Evolutionary conservation across 2,329 filamentous ascomycete genomes (phyloP).

Genomic region (Zopfia rhizophila): DNA sequence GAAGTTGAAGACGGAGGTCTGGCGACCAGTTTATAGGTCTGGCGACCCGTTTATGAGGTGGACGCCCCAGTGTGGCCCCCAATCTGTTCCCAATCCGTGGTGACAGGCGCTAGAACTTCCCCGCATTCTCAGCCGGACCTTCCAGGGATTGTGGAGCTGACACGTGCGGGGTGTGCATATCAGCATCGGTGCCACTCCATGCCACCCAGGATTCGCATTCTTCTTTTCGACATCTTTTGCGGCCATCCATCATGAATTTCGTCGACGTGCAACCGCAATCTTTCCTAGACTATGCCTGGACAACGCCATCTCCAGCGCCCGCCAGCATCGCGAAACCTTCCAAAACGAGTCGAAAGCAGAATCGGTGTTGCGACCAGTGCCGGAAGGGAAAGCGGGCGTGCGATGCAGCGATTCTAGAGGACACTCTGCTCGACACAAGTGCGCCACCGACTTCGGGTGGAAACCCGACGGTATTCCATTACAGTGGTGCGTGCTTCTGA

Average conservation of each 20-base stretch:
- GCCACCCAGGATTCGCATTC: conserved; percentile 27
- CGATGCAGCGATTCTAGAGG: conserved; percentile 52
- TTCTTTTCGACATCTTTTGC: conserved; percentile 36
- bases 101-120: no score
- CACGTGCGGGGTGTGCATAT: conserved; percentile 44
- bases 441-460: conserved; percentile 26
- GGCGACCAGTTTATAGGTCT: no score
- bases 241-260: conserved; percentile 50
- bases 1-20: no score
- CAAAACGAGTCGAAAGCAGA: conserved; percentile 52
- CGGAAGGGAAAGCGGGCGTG: conserved; percentile 58
- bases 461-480: conserved; percentile 44
- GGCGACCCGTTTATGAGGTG: no score
- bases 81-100: no score
- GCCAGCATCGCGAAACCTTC: conserved; percentile 35
- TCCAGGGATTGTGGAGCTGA: conserved; percentile 30
- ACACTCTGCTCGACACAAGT: conserved; percentile 40
- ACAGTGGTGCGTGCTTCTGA: conserved; percentile 40
- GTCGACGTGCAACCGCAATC: conserved; percentile 49
- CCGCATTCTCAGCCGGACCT: conserved; percentile 41
- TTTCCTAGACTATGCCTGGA: conserved; percentile 51
- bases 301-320: conserved; percentile 38
- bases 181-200: conserved; percentile 24
- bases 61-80: no score
- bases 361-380: conserved; percentile 60